Evolutionary conservation across 2,329 filamentous ascomycete species (phyloP).

Genomic region (Cryphonectria naterciae): DNA sequence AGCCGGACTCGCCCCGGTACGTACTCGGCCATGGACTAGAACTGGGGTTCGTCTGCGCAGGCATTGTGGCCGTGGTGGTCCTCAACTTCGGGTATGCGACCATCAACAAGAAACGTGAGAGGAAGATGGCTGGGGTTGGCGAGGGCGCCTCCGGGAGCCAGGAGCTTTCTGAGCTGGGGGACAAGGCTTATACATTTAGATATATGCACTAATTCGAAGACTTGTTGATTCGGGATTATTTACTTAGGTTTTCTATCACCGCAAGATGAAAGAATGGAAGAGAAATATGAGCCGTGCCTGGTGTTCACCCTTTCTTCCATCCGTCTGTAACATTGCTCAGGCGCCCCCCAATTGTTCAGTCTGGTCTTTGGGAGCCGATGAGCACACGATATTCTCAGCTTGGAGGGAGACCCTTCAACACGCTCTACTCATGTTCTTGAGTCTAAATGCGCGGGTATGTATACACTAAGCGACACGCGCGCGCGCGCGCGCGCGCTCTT

Average conservation of each 20-base stretch:
- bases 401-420: too few species aligned
- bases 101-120: neutral
- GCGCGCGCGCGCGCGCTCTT: too few species aligned
- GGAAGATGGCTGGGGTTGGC: neutral
- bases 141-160: neutral
- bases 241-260: neutral
- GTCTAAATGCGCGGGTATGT: neutral
- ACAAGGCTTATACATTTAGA: slow-evolving; percentile 1
- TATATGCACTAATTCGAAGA: neutral
- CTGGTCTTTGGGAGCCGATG: neutral
- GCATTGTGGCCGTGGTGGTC: neutral
- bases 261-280: neutral
- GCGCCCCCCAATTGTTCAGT: too few species aligned
- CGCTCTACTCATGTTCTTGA: neutral
- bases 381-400: neutral
- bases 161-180: neutral
- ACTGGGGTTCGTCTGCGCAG: neutral
- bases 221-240: neutral
- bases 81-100: neutral
- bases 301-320: neutral
- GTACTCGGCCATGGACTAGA: slow-evolving; percentile 42
- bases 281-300: neutral
- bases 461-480: neutral
- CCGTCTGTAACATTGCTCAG: too few species aligned
- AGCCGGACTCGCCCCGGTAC: slow-evolving; percentile 52